These are phyloP conservation scores for Beauveria medogensis DNA, from an alignment of 2,329 filamentous ascomycete species.

Conservation along the genomic window DNA sequence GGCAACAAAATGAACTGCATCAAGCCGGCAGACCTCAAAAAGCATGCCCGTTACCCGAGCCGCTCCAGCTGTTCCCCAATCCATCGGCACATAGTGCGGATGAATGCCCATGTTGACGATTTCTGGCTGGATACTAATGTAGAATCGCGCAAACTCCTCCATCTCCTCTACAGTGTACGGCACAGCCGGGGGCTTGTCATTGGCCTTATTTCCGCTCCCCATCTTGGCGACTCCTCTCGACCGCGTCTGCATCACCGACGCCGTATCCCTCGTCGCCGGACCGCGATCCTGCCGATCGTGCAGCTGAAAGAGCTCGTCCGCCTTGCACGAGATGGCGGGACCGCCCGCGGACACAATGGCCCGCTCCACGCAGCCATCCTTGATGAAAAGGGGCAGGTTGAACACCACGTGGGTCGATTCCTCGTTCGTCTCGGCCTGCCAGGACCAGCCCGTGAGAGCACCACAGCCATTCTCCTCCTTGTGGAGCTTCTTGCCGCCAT, in stretches of 20 bases:
- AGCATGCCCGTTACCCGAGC: background rate
- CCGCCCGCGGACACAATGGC: constrained; percentile 20
- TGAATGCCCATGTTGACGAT: background rate
- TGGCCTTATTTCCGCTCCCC: background rate
- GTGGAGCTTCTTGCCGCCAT: constrained; percentile 8
- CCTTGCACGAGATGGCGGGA: constrained; percentile 16
- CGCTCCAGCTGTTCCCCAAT: background rate
- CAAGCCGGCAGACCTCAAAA: background rate
- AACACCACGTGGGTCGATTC: constrained; percentile 13
- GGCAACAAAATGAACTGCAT: no score
- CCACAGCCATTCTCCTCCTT: constrained; percentile 12
- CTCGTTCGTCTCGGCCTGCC: background rate
- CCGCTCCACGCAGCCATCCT: constrained; percentile 20
- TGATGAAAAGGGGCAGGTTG: constrained; percentile 18
- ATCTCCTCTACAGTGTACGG: background rate
- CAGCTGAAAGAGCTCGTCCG: background rate
- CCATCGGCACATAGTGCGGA: background rate
- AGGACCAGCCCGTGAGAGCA: constrained; percentile 13
- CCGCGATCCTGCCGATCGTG: background rate
- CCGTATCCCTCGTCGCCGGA: background rate
- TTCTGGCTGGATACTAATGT: background rate
- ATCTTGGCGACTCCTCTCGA: background rate
- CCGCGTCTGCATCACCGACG: background rate
- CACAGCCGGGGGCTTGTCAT: background rate
- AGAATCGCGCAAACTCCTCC: background rate